Percentiles rank a stretch among this genome's conserved stretches.
Conservation (phyloP, 495 filamentous ascomycete genomes). For the Pyronema omphalodes region DNA sequence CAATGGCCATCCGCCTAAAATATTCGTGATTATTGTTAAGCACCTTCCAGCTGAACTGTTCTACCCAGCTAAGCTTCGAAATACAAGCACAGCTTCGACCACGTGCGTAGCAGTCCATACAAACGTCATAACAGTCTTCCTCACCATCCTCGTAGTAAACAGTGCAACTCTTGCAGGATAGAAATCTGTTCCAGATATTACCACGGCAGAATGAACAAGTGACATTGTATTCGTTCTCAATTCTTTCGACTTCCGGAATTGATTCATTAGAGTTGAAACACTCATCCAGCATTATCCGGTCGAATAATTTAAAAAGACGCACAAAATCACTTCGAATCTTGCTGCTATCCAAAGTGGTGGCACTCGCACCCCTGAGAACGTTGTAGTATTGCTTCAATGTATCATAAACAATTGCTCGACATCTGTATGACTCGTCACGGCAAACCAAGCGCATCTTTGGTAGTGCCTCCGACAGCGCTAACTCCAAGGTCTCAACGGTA, state of each 20-base stretch:
- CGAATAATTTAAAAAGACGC: conserved; percentile 55
- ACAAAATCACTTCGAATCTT: conserved; percentile 45
- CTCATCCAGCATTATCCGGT: conserved; percentile 62
- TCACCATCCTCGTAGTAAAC: conserved; percentile 36
- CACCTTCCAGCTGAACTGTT: conserved; percentile 73
- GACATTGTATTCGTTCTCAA: conserved; percentile 69
- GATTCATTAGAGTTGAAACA: conserved; percentile 48
- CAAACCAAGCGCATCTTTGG: conserved; percentile 79
- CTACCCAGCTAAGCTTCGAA: conserved; percentile 70
- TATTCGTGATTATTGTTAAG: conserved; percentile 58
- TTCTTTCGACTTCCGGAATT: conserved; percentile 44
- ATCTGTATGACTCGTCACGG: conserved; percentile 98
- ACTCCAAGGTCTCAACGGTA: conserved; percentile 70
- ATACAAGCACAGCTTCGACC: conserved; percentile 79
- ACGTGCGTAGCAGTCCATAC: conserved; percentile 92
- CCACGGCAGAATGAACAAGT: conserved; percentile 91
- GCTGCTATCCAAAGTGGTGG: conserved; percentile 29
- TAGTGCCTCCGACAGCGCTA: conserved; percentile 70
- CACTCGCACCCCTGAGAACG: conserved; percentile 30
- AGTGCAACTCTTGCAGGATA: conserved; percentile 71
- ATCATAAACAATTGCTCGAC: conserved; percentile 83
- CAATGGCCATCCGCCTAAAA: conserved; percentile 61
- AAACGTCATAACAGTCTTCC: conserved; percentile 70
- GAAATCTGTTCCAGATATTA: conserved; percentile 93
- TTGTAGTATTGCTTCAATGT: conserved; percentile 59